Evolutionary conservation across 352 stramenopile species (phyloP).

Genomic region (Phytophthora crassamura): DNA sequence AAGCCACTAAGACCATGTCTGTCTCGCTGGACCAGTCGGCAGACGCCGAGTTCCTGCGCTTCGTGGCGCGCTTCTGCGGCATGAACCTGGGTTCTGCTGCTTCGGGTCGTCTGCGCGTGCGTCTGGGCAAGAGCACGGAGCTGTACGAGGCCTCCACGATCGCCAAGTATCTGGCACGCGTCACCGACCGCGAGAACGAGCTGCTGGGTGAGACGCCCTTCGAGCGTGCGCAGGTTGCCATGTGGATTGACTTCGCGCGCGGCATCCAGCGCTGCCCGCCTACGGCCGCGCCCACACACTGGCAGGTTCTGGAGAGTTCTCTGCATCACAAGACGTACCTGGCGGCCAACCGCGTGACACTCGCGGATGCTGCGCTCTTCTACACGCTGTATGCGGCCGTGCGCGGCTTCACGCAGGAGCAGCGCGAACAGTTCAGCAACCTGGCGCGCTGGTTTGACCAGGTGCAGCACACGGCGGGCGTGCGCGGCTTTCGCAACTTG

Average conservation of each 20-base stretch:
- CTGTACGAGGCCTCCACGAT: slow-evolving; percentile 79
- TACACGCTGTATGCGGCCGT: slow-evolving; percentile 63
- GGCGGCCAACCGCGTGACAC: slow-evolving; percentile 71
- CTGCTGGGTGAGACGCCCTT: slow-evolving; percentile 63
- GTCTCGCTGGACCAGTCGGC: slow-evolving; percentile 82
- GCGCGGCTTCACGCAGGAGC: slow-evolving; percentile 36
- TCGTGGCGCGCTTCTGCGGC: slow-evolving; percentile 83
- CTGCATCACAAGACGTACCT: slow-evolving; percentile 74
- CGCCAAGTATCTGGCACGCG: slow-evolving; percentile 77
- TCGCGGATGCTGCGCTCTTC: slow-evolving; percentile 83
- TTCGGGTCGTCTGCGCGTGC: slow-evolving; percentile 76
- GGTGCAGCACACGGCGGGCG: slow-evolving; percentile 83
- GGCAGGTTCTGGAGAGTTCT: slow-evolving; percentile 63
- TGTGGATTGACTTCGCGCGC: slow-evolving; percentile 78
- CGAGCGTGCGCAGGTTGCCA: slow-evolving; percentile 75
- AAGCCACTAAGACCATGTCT: slow-evolving; percentile 53
- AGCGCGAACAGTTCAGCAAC: slow-evolving; percentile 61
- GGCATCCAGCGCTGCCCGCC: slow-evolving; percentile 52
- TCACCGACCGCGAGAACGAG: slow-evolving; percentile 77
- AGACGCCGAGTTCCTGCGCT: slow-evolving; percentile 80
- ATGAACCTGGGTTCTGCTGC: slow-evolving; percentile 76
- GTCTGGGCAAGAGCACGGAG: slow-evolving; percentile 73
- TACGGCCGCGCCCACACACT: slow-evolving; percentile 51
- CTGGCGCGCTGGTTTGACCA: slow-evolving; percentile 89
- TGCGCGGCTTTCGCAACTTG: slow-evolving; percentile 81